Conservation (phyloP, 2,329 filamentous ascomycete species). For the Penicillium sp. region DNA sequence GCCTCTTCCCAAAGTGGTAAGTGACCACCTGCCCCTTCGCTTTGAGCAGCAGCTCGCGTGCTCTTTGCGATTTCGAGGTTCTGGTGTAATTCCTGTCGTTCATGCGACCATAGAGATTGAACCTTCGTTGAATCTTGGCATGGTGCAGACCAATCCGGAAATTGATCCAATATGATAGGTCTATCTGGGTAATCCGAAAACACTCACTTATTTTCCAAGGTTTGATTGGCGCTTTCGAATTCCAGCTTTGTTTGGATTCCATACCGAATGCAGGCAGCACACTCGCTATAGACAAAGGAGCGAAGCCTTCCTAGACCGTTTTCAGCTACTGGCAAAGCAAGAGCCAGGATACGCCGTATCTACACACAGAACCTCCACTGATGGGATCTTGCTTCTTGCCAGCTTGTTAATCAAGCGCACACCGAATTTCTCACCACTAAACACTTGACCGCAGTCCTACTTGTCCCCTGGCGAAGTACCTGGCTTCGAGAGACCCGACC, state of each 20-base stretch:
- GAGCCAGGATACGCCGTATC: neutral
- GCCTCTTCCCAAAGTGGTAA: neutral
- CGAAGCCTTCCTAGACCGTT: neutral
- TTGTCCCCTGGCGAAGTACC: neutral
- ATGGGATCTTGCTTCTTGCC: neutral
- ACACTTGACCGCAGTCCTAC: neutral
- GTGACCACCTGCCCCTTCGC: neutral
- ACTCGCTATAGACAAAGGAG: neutral
- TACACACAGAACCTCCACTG: neutral
- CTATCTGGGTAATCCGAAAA: neutral
- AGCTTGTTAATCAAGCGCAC: neutral
- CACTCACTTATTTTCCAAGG: neutral
- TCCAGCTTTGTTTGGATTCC: neutral
- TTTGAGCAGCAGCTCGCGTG: neutral
- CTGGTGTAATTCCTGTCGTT: too few species aligned
- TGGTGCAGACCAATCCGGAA: too few species aligned
- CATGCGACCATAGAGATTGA: too few species aligned
- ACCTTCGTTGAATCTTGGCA: too few species aligned
- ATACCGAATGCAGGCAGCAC: neutral
- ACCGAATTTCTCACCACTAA: neutral
- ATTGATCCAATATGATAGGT: too few species aligned
- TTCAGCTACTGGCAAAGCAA: neutral
- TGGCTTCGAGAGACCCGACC: neutral
- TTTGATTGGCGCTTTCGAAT: too few species aligned
- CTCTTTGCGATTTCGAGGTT: neutral